phyloP scores from a whole-genome alignment of 2,329 filamentous ascomycete genomes.

The Stachybotrys chlorohalonatus region DNA sequence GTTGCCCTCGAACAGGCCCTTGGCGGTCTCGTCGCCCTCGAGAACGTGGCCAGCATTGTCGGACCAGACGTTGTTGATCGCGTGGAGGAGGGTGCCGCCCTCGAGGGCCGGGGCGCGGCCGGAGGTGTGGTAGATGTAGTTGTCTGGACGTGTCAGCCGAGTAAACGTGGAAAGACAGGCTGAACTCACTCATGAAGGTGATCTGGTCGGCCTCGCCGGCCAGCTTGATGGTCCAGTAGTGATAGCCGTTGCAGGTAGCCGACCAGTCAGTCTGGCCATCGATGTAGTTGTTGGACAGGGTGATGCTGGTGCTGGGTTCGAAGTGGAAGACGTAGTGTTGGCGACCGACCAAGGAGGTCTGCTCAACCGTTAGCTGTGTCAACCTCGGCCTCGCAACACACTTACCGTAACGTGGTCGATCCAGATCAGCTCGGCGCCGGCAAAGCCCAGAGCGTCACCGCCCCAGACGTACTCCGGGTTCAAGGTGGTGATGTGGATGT shows the following conservation, averaged over 20 bases:
- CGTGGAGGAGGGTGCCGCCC: slow-evolving; percentile 18
- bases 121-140: slow-evolving; percentile 5
- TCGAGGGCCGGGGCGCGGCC: slow-evolving; percentile 16
- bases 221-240: slow-evolving; percentile 1
- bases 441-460: slow-evolving; percentile 22
- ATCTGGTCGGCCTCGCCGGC: neutral
- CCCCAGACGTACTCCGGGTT: slow-evolving; percentile 27
- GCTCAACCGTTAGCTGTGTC: neutral
- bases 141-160: neutral
- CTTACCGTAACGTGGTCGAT: neutral
- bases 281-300: neutral
- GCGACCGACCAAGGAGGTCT: neutral
- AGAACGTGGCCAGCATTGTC: slow-evolving; percentile 16
- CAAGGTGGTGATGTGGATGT: slow-evolving; percentile 14
- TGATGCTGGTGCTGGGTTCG: neutral
- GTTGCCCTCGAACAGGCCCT: slow-evolving; percentile 17
- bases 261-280: neutral
- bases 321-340: neutral
- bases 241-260: neutral
- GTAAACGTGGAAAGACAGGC: neutral
- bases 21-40: slow-evolving; percentile 14
- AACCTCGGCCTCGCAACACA: neutral
- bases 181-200: slow-evolving; percentile 3
- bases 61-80: slow-evolving; percentile 19
- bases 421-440: slow-evolving; percentile 12